Base-by-base conservation (phyloP, 495 filamentous ascomycete genomes). In the Astrocystis sublimbata region DNA sequence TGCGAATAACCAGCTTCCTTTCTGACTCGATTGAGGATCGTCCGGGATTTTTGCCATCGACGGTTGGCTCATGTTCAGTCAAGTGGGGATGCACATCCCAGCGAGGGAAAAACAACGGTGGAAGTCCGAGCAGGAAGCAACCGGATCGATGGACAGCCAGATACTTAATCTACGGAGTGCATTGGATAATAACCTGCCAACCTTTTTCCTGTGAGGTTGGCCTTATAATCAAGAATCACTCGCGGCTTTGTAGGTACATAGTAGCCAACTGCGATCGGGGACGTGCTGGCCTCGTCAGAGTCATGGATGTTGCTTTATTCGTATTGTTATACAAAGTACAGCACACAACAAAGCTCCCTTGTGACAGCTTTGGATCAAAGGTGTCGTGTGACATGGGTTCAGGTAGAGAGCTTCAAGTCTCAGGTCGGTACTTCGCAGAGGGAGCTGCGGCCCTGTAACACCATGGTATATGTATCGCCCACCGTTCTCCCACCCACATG, bases 11-110 rank as follows among this genome's bases (percentile, higher is more conserved):
- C 64, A 66, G 64, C 65, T 73, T 67, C 65, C 66, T 68, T 65
- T 65, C 68, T 73, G 68, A 73, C 71, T 71, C 68, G 66, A 68
- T 64, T 55, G 60, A 65, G 62, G 66, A 66, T 73, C 66, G 65
- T 55, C 66, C 60, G 46, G 46, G 60, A 64, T 4, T 6, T n/a
- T n/a, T 46, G 26, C 6, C 17, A 21, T 56, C 52, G 58, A 60
- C 59, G 62, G 57, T 60, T 68, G 65, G 62, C 51, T 41, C 50
- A 23, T 62, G 67, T 50, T 58, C 45, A n/a, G 61, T 58, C 58
- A 17, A 53, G 31, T 66, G 65, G 66, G 64, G 62, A 56, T 62
- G 41, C 26, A 35, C 23, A 31, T 40, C 54, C 54, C 51, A 31
- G 21, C 51, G 51, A 12, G 17, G 17, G 51, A 17, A 38, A 35